Evolutionary conservation across 1,139 yeast species (phyloP).

Genomic region (Lodderomyces margitis): DNA sequence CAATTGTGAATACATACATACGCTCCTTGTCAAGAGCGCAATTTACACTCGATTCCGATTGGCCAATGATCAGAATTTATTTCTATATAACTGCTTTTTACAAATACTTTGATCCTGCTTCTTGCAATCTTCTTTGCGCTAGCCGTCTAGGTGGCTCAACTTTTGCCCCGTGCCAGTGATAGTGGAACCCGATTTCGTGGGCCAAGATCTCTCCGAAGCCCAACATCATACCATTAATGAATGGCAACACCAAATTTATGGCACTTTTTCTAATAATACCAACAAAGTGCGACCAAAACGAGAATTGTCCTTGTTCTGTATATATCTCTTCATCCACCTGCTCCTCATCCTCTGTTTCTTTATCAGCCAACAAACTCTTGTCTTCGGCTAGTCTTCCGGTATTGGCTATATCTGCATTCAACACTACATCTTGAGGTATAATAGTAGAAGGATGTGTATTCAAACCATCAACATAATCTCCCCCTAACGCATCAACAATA

Average conservation of each 20-base stretch:
- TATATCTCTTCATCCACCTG: constrained; percentile 2
- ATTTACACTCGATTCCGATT: not conserved
- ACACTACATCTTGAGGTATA: constrained; percentile 64
- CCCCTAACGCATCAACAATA: constrained; percentile 13
- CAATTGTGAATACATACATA: too few species aligned
- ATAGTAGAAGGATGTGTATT: constrained; percentile 66
- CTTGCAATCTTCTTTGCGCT: constrained; percentile 17
- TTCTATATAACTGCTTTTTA: not conserved
- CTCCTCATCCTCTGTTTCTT: constrained; percentile 9
- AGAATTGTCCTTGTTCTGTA: constrained; percentile 12
- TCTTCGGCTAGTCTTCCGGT: constrained; percentile 23
- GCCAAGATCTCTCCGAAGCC: constrained; percentile 97
- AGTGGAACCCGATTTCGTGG: constrained; percentile 83
- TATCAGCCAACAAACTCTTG: constrained; percentile 18
- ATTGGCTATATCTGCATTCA: constrained; percentile 20
- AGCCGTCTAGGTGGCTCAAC: constrained; percentile 46
- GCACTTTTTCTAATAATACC: constrained; percentile 48
- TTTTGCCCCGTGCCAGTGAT: constrained; percentile 76
- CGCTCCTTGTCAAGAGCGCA: too few species aligned
- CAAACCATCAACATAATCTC: constrained; percentile 18
- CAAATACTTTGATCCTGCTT: not conserved
- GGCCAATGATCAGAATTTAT: not conserved
- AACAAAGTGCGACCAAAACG: constrained; percentile 24
- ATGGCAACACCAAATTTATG: constrained; percentile 79
- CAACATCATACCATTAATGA: constrained; percentile 90